phyloP scores from a whole-genome alignment of 345 rosid genomes.

The Cardamine resedifolia region DNA sequence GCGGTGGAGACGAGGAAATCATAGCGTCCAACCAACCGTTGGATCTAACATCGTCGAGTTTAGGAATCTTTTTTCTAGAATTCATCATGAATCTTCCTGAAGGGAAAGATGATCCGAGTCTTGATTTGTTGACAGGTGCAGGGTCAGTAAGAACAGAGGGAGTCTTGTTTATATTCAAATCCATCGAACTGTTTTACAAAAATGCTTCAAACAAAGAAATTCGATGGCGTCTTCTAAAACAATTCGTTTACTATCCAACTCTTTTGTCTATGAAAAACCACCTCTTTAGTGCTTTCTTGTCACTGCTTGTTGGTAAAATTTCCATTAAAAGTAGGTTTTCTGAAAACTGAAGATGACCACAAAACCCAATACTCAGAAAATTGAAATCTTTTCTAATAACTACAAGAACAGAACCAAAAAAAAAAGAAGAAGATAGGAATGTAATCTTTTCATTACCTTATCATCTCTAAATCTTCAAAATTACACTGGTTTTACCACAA shows the following conservation, averaged over 20 bases:
- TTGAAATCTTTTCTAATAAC: neutral
- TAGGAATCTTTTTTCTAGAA: constrained; percentile 67
- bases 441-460: constrained; percentile 43
- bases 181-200: constrained; percentile 52
- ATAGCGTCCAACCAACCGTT: constrained; percentile 95
- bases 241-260: constrained; percentile 50
- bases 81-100: constrained; percentile 53
- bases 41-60: constrained; percentile 80
- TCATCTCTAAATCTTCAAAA: constrained; percentile 57
- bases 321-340: constrained; percentile 67
- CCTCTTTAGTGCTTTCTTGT: constrained; percentile 86
- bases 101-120: constrained; percentile 61
- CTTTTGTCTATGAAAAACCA: constrained; percentile 94
- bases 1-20: constrained; percentile 96
- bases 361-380: constrained; percentile 9
- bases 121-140: constrained; percentile 61
- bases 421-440: neutral
- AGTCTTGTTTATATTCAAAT: constrained; percentile 61
- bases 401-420: neutral
- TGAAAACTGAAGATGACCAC: constrained; percentile 43
- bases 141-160: constrained; percentile 79
- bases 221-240: constrained; percentile 4
- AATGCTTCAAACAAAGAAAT: constrained; percentile 22
- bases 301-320: constrained; percentile 58
- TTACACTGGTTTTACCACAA: constrained; percentile 37